Evolutionary conservation across 345 rosid species (phyloP), one percentile per base, ranked within the genome.

Genomic region (Limnanthes douglasii): DNA sequence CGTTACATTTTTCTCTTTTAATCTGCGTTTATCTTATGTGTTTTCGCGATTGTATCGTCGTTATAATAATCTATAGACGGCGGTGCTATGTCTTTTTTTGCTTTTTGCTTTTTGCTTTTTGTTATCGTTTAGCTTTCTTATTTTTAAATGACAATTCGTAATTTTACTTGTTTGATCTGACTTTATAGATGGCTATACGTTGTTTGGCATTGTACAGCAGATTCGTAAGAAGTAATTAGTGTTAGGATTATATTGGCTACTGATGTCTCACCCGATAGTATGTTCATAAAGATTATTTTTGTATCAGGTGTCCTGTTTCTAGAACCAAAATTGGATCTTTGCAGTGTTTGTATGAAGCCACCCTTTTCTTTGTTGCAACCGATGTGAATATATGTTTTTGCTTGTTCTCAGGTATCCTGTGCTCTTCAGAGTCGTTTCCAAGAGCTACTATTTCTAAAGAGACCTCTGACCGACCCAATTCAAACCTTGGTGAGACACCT

Each of bases 401-500:
- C 2, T 3, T 31, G 4, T 41, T 45, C 4, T 14, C 37, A 68
- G 92, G 63, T 4, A 41, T 38, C 27, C 24, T 52, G 9, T 34
- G 36, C n/a, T 64, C 37, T 24, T 45, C 24, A 2, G 23, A 39
- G 11, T 30, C 12, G n/a, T 50, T 54, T 39, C 70, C 63, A 13
- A 69, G 69, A 55, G 85, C 76, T 28, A 57, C 65, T 8, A 25
- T 46, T 3, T 61, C 69, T 13, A 75, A 67, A 36, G 85, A 70
- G 43, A 41, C 66, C 6, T 55, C 73, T 5, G 30, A 39, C 32
- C 71, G 50, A 31, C 37, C 54, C 3, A 51, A 56, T 31, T 56
- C 46, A n/a, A 55, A 39, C 61, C 59, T 35, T 23, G 53, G 47
- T 2, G 75, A 60, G 36, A 69, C 67, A 10, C 45, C 49, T 4